Conservation (phyloP, 805 yeast species). For the Monosporozyma siamensis region DNA sequence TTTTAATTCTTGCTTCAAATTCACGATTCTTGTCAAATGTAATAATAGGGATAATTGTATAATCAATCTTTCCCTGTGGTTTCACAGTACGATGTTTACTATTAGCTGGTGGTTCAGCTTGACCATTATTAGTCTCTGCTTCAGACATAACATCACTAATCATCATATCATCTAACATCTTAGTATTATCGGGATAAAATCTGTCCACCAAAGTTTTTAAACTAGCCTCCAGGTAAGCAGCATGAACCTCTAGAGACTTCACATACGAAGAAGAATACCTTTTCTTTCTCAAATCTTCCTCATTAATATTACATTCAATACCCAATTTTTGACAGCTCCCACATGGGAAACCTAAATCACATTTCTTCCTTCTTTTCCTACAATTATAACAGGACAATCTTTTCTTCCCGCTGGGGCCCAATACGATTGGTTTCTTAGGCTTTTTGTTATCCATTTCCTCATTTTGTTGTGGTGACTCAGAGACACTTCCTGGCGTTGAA, state of each 20-base stretch:
- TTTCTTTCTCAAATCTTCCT: conserved; percentile 42
- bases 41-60: background rate
- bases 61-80: background rate
- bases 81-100: too few species aligned
- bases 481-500: too few species aligned
- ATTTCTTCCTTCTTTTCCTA: conserved; percentile 35
- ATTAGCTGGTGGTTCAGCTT: background rate
- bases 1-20: conserved; percentile 1
- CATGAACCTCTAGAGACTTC: conserved; percentile 33
- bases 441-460: background rate
- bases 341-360: conserved; percentile 43
- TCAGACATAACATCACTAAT: conserved; percentile 16
- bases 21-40: conserved; percentile 1
- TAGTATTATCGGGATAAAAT: conserved; percentile 14
- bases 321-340: conserved; percentile 36
- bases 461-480: background rate
- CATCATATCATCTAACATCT: conserved; percentile 14
- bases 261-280: conserved; percentile 44
- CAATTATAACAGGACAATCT: conserved; percentile 30
- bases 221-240: conserved; percentile 23
- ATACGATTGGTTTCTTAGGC: background rate
- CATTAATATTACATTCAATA: conserved; percentile 39
- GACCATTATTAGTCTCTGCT: too few species aligned
- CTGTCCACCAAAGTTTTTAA: conserved; percentile 18
- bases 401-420: conserved; percentile 14